Evolutionary conservation across 2,329 filamentous ascomycete species (phyloP), one percentile per base, ranked within the genome.

Genomic region (Fusarium papillatum): DNA sequence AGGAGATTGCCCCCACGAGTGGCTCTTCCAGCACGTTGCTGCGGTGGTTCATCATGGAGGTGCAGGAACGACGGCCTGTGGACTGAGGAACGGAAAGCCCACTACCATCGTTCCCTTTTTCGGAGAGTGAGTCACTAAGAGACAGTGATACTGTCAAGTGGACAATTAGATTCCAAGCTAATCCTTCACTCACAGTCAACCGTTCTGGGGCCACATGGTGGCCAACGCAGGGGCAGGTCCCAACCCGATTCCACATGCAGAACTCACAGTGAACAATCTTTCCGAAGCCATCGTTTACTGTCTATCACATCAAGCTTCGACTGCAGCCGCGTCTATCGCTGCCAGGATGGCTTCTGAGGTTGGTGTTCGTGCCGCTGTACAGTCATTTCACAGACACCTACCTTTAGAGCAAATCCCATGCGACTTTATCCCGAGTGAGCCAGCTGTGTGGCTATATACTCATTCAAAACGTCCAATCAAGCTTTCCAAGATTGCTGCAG

Each of bases 51-150:
- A 94, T 69, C 93, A 95, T 72, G 93, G 93, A 14, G 93, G 93
- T 16, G 93, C 93, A 1, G 93, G 93, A 6, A 95, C 93, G 0
- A 0, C 92, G 0, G 93, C 93, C 1, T 93, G 92, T 43, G 92
- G 92, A 1, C 84, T 95, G 31, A 92, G 91, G 79, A 92, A 89
- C 74, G 93, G 88, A 9, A 90, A 89, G 77, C 93, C 93, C 0
- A 94, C 91, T 4, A 92, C 93, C 87, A 89, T 95, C 31, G 91
- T 95, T 1, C 93, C 93, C 0, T 95, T 95, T 83, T 95, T 95
- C 95, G 93, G 93, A 22, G 71, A 79, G 63, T 59, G 29, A 36
- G 34, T 36, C 34, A 36, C 34, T 16, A 14, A 2, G 34, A 14
- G 7, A 36, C 34, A 3, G 34, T 36, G 34, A 36, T 36, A 7